Evolutionary conservation across 2,329 filamentous ascomycete genomes (phyloP).

Genomic region (Alternaria sp.): DNA sequence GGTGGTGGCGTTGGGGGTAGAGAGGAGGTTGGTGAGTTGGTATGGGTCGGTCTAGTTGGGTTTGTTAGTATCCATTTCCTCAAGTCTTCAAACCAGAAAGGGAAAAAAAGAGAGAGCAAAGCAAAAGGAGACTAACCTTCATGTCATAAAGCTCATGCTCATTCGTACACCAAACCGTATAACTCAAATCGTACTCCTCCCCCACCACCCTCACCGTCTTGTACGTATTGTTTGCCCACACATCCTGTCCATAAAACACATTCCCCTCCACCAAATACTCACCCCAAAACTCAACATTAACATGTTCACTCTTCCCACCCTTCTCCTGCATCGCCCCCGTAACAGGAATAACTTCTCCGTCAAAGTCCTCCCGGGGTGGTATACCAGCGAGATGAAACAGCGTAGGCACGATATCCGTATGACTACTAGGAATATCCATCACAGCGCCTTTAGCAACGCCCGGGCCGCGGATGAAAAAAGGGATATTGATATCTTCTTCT

Average conservation of each 20-base stretch:
- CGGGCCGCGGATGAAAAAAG: conserved; percentile 50
- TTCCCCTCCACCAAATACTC: conserved; percentile 35
- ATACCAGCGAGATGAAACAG: conserved; percentile 45
- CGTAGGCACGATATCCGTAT: conserved; percentile 53
- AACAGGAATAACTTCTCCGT: conserved; percentile 48
- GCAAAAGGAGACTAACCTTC: conserved; percentile 49
- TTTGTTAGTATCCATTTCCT: not conserved
- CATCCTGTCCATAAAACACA: conserved; percentile 7
- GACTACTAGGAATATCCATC: conserved; percentile 37
- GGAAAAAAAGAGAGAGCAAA: not conserved
- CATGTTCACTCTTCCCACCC: conserved; percentile 41
- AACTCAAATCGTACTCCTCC: conserved; percentile 66
- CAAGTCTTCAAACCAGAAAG: not conserved
- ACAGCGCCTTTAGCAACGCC: conserved; percentile 36
- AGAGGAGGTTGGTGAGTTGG: conserved; percentile 46
- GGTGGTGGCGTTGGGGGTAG: not conserved
- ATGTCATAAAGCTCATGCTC: conserved; percentile 72
- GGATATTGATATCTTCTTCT: conserved; percentile 53
- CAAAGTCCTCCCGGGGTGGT: conserved; percentile 43
- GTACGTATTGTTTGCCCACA: conserved; percentile 62
- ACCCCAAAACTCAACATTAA: conserved; percentile 54
- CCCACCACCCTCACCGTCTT: conserved; percentile 64
- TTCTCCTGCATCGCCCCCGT: conserved; percentile 9
- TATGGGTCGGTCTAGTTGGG: conserved; percentile 36
- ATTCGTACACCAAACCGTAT: conserved; percentile 73